Evolutionary conservation across 257 asterid genomes (phyloP).

Genomic region (Solanum lignicaule): DNA sequence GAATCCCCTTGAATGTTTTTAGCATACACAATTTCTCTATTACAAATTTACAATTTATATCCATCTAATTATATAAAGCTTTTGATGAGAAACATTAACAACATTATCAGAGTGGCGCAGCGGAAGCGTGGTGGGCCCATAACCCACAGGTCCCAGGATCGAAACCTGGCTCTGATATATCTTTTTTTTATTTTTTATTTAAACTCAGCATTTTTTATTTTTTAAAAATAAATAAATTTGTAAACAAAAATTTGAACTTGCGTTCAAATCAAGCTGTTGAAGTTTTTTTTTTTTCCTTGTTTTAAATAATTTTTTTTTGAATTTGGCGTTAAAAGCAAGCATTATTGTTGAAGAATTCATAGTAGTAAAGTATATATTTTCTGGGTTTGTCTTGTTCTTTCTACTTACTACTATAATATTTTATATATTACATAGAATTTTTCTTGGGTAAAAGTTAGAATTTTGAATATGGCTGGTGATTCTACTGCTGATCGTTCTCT

Average conservation of each 20-base stretch:
- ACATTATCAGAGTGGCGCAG: background rate
- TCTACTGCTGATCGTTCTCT: constrained; percentile 31
- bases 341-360: too few species aligned
- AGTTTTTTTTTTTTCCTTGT: background rate
- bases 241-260: background rate
- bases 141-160: constrained; percentile 99
- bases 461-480: constrained; percentile 43
- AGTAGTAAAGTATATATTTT: background rate
- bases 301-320: too few species aligned
- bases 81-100: background rate
- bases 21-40: too few species aligned
- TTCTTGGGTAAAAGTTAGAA: background rate
- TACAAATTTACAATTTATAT: too few species aligned
- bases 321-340: background rate
- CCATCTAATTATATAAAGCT: too few species aligned
- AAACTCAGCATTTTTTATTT: too few species aligned
- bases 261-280: background rate
- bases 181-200: too few species aligned
- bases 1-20: background rate
- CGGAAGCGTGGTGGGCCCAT: constrained; percentile 86
- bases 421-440: background rate
- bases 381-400: background rate
- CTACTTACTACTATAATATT: background rate
- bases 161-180: constrained; percentile 94
- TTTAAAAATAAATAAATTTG: too few species aligned